These are phyloP conservation scores for Auricularia sp. DNA, from an alignment of 768 basidiomycete species.

Conservation along the genomic window DNA sequence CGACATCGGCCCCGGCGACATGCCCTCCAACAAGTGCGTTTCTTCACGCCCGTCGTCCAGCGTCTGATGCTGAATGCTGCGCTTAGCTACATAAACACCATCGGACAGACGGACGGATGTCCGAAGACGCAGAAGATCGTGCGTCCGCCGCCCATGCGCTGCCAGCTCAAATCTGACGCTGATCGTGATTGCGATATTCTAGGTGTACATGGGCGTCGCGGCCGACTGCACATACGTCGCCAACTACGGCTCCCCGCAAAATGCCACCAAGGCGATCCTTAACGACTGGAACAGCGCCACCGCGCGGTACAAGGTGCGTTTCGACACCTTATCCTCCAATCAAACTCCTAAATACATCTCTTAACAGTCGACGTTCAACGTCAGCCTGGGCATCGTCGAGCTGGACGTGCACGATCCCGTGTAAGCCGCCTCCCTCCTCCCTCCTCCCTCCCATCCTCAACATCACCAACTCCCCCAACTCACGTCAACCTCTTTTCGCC, in stretches of 20 bases:
- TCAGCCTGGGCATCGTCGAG: conserved; percentile 76
- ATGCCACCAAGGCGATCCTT: conserved; percentile 66
- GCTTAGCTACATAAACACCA: conserved; percentile 56
- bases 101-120: conserved; percentile 64
- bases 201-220: conserved; percentile 73
- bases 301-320: conserved; percentile 51
- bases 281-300: conserved; percentile 75
- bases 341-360: conserved; percentile 6
- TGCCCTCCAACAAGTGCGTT: conserved; percentile 13
- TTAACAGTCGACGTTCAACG: conserved; percentile 61
- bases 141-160: conserved; percentile 20
- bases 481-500: not conserved
- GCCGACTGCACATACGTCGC: conserved; percentile 74
- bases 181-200: not conserved
- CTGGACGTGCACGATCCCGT: conserved; percentile 57
- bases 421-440: conserved; percentile 19
- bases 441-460: too few relatives aligned
- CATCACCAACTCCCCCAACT: not conserved
- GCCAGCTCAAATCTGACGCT: conserved; percentile 18
- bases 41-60: too few relatives aligned
- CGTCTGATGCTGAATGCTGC: conserved; percentile 31
- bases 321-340: conserved; percentile 1
- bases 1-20: conserved; percentile 12
- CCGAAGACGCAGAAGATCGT: conserved; percentile 63
- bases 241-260: conserved; percentile 50